Conservation (phyloP, 768 basidiomycete genomes). For the Pleurotus djamor region DNA sequence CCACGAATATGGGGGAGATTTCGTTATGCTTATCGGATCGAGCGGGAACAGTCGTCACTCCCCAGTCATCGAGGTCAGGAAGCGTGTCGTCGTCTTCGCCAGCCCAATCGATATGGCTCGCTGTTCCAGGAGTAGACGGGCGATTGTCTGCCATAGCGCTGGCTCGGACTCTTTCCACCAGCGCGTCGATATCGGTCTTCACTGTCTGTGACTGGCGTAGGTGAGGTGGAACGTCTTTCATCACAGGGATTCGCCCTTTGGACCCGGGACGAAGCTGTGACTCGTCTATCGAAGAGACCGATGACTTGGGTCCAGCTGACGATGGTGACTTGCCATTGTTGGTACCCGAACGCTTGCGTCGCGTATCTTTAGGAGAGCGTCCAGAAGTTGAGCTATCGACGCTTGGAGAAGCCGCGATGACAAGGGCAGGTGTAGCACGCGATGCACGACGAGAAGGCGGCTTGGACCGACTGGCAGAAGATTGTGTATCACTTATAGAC, state of each 20-base stretch:
- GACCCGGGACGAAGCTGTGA: slow-evolving; percentile 27
- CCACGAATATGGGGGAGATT: slow-evolving; percentile 65
- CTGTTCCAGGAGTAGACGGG: slow-evolving; percentile 58
- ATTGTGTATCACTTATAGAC: slow-evolving; percentile 16
- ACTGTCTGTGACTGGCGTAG: slow-evolving; percentile 41
- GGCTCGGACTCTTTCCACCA: slow-evolving; percentile 75
- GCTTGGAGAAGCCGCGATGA: slow-evolving; percentile 12
- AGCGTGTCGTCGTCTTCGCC: slow-evolving; percentile 82
- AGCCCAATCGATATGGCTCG: slow-evolving; percentile 85
- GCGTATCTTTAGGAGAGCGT: slow-evolving; percentile 32
- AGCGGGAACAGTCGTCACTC: slow-evolving; percentile 45
- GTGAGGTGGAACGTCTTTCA: slow-evolving; percentile 64
- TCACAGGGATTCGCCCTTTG: slow-evolving; percentile 26
- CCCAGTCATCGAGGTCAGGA: slow-evolving; percentile 88
- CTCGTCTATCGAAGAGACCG: slow-evolving; percentile 29
- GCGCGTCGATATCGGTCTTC: slow-evolving; percentile 67
- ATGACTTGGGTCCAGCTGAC: slow-evolving; percentile 25
- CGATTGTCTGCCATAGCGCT: slow-evolving; percentile 69
- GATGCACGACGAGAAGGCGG: slow-evolving; percentile 30
- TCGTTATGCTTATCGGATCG: slow-evolving; percentile 26
- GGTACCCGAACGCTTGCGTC: slow-evolving; percentile 49
- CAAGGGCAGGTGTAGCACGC: slow-evolving; percentile 13
- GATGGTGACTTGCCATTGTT: slow-evolving; percentile 22
- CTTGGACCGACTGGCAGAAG: slow-evolving; percentile 24
- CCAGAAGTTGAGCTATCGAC: slow-evolving; percentile 25